Percentiles rank a stretch among this genome's conserved stretches.
These are phyloP conservation scores for Cytospora chrysosperma DNA, from an alignment of 2,329 filamentous ascomycete species.

Conservation along the genomic window DNA sequence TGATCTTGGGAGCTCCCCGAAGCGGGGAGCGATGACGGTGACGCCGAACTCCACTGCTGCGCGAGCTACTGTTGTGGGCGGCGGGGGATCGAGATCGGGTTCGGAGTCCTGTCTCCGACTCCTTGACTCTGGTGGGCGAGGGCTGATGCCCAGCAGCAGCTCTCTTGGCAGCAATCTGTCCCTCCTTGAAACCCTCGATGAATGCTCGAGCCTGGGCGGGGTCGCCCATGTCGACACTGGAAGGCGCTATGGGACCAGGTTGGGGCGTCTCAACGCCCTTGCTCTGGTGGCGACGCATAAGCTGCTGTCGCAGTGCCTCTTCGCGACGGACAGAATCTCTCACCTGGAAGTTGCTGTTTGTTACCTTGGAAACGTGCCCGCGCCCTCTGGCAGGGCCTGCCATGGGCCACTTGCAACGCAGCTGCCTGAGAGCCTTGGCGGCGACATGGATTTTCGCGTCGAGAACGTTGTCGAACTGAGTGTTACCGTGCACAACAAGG, in stretches of 20 bases:
- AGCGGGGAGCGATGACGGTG: conserved; percentile 9
- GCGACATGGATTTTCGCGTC: conserved; percentile 22
- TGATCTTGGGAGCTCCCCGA: background rate
- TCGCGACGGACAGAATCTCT: background rate
- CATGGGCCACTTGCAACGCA: conserved; percentile 13
- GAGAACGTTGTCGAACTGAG: background rate
- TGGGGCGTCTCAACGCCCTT: background rate
- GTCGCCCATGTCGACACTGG: conserved; percentile 20
- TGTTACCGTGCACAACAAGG: conserved; percentile 1
- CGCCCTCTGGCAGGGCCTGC: background rate
- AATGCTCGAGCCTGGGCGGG: conserved; percentile 25
- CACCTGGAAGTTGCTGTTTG: background rate
- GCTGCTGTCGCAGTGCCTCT: conserved; percentile 6
- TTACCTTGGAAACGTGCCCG: too few species aligned
- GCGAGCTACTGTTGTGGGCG: background rate
- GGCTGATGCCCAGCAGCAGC: background rate
- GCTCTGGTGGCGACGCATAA: conserved; percentile 9
- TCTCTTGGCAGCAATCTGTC: conserved; percentile 10
- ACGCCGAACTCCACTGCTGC: background rate
- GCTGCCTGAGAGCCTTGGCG: conserved; percentile 18
- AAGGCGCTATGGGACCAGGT: background rate
- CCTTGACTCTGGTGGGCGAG: background rate
- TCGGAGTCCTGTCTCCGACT: background rate
- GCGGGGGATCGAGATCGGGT: conserved; percentile 9
- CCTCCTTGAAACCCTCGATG: conserved; percentile 27